Conservation (phyloP, 2,329 filamentous ascomycete genomes). For the Myrmaecium sp. region DNA sequence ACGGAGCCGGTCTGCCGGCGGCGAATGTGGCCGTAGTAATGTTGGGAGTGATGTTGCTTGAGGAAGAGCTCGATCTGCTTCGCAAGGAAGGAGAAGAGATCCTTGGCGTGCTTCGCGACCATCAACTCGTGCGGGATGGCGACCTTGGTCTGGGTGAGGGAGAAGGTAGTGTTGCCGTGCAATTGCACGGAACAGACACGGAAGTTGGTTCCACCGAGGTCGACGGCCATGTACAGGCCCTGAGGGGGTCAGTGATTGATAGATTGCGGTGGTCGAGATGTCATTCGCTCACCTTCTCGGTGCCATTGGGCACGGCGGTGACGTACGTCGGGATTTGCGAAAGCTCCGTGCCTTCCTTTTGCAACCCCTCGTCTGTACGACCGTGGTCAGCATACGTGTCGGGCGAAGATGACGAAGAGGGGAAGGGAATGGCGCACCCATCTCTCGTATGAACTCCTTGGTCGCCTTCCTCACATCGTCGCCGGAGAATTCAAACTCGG, state of each 20-base stretch:
- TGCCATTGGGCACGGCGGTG: constrained; percentile 88
- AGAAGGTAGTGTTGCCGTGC: constrained; percentile 89
- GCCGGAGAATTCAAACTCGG: constrained; percentile 70
- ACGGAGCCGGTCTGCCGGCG: constrained; percentile 45
- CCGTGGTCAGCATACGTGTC: constrained; percentile 7
- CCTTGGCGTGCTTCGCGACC: constrained; percentile 68
- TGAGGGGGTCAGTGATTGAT: constrained; percentile 19
- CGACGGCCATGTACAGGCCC: constrained; percentile 91
- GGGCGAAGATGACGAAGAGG: constrained; percentile 1
- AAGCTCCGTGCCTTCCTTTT: constrained; percentile 61
- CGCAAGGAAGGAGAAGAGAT: constrained; percentile 84
- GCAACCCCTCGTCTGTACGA: constrained; percentile 56
- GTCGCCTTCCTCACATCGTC: constrained; percentile 66
- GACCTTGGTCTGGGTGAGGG: constrained; percentile 81
- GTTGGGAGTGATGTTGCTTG: constrained; percentile 70
- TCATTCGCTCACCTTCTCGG: constrained; percentile 98
- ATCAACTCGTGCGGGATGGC: constrained; percentile 81
- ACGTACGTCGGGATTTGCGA: constrained; percentile 97
- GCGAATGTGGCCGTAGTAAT: constrained; percentile 55
- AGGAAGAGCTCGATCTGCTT: constrained; percentile 85
- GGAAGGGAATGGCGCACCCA: constrained; percentile 38
- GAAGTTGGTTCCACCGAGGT: constrained; percentile 97
- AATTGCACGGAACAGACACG: constrained; percentile 89
- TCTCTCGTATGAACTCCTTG: constrained; percentile 70
- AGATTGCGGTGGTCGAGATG: constrained; percentile 10